Conservation (phyloP, 306 rosid genomes). For the Geum urbanum region DNA sequence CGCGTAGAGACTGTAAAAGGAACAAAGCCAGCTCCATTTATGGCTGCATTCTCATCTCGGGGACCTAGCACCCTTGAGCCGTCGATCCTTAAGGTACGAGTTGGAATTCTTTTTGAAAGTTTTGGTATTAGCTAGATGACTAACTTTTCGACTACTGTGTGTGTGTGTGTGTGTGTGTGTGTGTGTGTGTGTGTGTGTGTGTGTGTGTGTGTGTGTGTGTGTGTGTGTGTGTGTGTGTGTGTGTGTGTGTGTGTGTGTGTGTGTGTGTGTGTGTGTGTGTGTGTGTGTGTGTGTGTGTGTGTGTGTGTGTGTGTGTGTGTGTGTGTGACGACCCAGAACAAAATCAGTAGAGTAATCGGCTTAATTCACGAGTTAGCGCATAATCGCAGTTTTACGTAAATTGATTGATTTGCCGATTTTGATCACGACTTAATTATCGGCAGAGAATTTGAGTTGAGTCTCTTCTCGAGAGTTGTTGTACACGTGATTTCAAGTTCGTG, state of each 20-base stretch:
- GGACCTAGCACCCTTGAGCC: conserved; percentile 43
- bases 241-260: conserved; percentile 8
- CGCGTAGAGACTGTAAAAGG: conserved; percentile 22
- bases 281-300: no score
- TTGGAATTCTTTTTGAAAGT: background rate
- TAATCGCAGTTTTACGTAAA: no score
- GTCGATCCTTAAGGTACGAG: conserved; percentile 42
- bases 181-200: conserved; percentile 19
- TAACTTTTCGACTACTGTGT: background rate
- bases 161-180: conserved; percentile 8
- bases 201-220: conserved; percentile 8
- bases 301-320: no score
- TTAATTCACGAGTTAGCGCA: no score
- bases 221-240: conserved; percentile 19
- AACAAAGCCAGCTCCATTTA: conserved; percentile 35
- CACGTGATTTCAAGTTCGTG: no score
- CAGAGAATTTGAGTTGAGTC: no score
- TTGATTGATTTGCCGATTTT: no score
- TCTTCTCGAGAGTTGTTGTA: no score
- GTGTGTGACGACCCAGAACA: no score
- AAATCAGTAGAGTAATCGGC: no score
- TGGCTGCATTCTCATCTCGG: conserved; percentile 52
- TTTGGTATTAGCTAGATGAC: background rate
- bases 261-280: no score
- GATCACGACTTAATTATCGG: no score